phyloP scores from a whole-genome alignment of 306 rosid species.

The Leucaena leucocephala region DNA sequence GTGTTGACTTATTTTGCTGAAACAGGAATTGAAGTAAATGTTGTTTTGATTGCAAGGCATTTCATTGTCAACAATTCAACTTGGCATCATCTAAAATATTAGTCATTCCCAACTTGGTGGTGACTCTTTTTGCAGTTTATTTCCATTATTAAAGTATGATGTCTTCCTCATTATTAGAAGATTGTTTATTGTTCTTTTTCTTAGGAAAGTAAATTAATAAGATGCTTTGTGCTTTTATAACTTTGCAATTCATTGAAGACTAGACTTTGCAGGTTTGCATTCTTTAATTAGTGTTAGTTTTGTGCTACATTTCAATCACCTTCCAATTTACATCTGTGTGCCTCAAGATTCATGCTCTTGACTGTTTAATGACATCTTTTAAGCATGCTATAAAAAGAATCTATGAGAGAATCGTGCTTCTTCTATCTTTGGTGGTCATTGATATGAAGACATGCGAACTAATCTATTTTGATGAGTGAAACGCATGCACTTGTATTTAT shows the following conservation, averaged over 20 bases:
- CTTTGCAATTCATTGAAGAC: constrained; percentile 11
- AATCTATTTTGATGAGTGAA: constrained; percentile 9
- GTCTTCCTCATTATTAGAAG: constrained; percentile 11
- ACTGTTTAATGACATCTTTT: constrained; percentile 27
- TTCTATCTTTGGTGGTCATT: constrained; percentile 20
- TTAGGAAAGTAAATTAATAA: constrained; percentile 12
- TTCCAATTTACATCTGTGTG: constrained; percentile 24
- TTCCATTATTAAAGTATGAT: constrained; percentile 23
- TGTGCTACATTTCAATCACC: constrained; percentile 28
- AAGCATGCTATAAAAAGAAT: constrained; percentile 18
- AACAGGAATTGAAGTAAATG: constrained; percentile 8
- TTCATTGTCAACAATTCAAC: constrained; percentile 27
- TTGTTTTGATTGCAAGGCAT: constrained; percentile 6
- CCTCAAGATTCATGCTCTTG: background rate
- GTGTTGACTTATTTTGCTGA: constrained; percentile 23
- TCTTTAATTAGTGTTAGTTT: constrained; percentile 17
- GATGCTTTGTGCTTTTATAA: constrained; percentile 15
- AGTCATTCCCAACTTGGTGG: constrained; percentile 11
- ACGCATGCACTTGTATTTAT: constrained; percentile 8
- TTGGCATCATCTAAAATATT: constrained; percentile 19
- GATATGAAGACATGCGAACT: constrained; percentile 15
- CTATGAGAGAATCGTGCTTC: constrained; percentile 1
- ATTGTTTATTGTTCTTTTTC: constrained; percentile 24
- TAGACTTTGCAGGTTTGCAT: constrained; percentile 13
- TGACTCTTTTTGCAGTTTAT: constrained; percentile 19